Conservation (phyloP, 257 asterid genomes). For the Solanum corneliomulleri region DNA sequence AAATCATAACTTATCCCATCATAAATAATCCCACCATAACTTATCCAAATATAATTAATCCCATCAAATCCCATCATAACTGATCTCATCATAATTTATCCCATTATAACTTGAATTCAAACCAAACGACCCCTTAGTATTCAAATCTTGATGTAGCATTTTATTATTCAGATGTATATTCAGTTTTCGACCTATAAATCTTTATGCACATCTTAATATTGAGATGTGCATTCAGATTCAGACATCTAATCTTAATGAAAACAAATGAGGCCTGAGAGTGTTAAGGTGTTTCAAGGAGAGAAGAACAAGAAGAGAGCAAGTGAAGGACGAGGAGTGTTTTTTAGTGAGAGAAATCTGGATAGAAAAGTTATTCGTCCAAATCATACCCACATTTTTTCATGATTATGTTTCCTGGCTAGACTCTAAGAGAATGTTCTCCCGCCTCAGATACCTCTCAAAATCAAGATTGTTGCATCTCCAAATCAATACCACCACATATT, state of each 20-base stretch:
- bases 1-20: too few species aligned
- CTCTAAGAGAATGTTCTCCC: background rate
- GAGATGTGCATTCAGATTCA: background rate
- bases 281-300: background rate
- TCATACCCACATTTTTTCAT: background rate
- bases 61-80: too few species aligned
- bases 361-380: background rate
- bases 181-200: background rate
- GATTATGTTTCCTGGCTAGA: background rate
- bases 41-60: too few species aligned
- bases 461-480: background rate
- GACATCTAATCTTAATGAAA: background rate
- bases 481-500: background rate
- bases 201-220: background rate
- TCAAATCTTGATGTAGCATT: background rate
- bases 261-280: background rate
- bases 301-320: background rate
- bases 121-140: background rate
- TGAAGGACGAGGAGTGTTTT: background rate
- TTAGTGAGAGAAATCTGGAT: background rate
- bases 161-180: background rate
- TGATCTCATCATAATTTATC: too few species aligned
- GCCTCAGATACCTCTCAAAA: background rate
- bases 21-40: too few species aligned
- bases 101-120: too few species aligned